Percentiles rank a stretch among this genome's conserved stretches.
Conservation (phyloP, 2,329 filamentous ascomycete species). For the Fusarium nelsonii region DNA sequence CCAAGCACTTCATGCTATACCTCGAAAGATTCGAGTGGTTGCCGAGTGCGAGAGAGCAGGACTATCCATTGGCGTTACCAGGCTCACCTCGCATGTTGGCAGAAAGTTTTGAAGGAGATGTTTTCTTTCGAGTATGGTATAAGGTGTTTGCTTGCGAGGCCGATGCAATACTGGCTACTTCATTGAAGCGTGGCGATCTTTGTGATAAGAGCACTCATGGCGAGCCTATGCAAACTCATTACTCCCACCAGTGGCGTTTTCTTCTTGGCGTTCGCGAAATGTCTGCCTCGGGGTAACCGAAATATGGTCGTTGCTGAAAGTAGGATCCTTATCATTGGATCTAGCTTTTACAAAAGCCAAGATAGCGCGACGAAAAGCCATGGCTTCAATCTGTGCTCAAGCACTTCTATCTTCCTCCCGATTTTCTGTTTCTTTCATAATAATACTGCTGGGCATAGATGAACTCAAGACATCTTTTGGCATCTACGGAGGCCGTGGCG, state of each 20-base stretch:
- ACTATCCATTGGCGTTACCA: too few relatives aligned
- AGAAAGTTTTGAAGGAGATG: too few relatives aligned
- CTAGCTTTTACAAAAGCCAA: background rate
- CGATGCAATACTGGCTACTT: too few relatives aligned
- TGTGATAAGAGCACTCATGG: background rate
- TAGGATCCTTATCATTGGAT: background rate
- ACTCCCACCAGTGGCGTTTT: background rate
- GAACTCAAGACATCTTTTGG: too few relatives aligned
- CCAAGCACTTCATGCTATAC: background rate
- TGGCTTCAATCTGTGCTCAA: background rate
- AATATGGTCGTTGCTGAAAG: slow-evolving; percentile 2
- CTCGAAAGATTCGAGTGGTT: background rate
- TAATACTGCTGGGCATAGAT: too few relatives aligned
- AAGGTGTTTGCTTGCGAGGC: too few relatives aligned
- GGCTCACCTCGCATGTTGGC: too few relatives aligned
- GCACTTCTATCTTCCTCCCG: too few relatives aligned
- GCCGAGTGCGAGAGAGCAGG: background rate
- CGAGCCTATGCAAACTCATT: background rate
- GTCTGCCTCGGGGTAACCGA: background rate
- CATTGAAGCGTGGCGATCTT: background rate
- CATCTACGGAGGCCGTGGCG: too few relatives aligned
- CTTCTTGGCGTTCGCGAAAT: background rate
- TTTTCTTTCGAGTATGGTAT: too few relatives aligned
- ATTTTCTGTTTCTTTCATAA: too few relatives aligned
- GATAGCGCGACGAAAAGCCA: background rate